Percentiles rank a stretch among this genome's conserved stretches.
Evolutionary conservation across 352 stramenopile species (phyloP).

Genomic region (Pythium plurisporium): DNA sequence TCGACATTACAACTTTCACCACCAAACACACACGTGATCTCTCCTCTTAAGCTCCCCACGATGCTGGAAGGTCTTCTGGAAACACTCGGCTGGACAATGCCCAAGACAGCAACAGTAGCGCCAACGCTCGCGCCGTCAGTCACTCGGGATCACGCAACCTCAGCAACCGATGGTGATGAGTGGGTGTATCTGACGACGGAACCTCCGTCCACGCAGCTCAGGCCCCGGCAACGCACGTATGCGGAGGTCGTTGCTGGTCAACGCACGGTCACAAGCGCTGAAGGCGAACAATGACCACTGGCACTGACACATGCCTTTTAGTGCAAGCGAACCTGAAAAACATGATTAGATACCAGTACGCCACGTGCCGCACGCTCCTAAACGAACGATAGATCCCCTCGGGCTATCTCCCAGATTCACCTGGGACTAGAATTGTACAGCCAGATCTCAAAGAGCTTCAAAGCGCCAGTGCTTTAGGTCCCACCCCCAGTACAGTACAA

Average conservation of each 20-base stretch:
- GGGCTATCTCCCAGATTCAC: too few species aligned
- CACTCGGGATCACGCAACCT: background rate
- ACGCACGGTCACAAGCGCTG: background rate
- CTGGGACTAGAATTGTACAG: too few species aligned
- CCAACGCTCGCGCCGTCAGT: background rate
- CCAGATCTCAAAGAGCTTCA: too few species aligned
- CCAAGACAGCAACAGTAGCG: background rate
- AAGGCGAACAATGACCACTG: background rate
- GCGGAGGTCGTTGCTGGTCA: constrained; percentile 27
- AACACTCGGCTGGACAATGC: constrained; percentile 11
- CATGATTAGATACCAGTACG: too few species aligned
- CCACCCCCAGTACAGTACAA: too few species aligned
- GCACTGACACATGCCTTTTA: too few species aligned
- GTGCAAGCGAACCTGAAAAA: too few species aligned
- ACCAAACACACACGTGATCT: background rate
- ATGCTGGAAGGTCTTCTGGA: constrained; percentile 22
- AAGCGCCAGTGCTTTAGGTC: background rate
- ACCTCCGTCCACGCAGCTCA: background rate
- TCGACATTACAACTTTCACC: constrained; percentile 3
- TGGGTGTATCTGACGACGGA: constrained; percentile 17
- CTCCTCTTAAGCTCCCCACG: background rate
- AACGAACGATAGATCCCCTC: too few species aligned
- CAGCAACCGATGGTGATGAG: constrained; percentile 1
- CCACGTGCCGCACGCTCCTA: too few species aligned
- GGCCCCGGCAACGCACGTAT: constrained; percentile 25